Evolutionary conservation across 768 basidiomycete species (phyloP).

Genomic region (Trichaptum fuscoviolaceum): DNA sequence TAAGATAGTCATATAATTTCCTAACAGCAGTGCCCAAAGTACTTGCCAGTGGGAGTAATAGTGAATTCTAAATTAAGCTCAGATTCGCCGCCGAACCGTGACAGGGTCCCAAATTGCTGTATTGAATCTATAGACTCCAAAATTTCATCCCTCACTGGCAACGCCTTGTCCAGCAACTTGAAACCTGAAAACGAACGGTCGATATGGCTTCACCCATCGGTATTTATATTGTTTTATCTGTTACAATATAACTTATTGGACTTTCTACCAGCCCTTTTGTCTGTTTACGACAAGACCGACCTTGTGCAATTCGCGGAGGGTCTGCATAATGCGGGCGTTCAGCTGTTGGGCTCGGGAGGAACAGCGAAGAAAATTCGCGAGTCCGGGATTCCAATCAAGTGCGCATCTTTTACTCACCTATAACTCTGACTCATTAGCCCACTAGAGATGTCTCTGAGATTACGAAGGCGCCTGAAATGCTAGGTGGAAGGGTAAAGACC

Average conservation of each 20-base stretch:
- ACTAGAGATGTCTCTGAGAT: conserved; percentile 92
- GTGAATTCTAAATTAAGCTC: no score
- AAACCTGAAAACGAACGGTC: neutral
- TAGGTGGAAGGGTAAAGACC: conserved; percentile 97
- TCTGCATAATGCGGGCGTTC: conserved; percentile 76
- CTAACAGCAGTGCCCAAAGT: no score
- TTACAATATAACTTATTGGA: neutral
- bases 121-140: no score
- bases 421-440: conserved; percentile 1
- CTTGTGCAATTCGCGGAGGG: conserved; percentile 85
- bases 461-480: conserved; percentile 98
- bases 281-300: conserved; percentile 93
- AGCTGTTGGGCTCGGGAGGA: conserved; percentile 90
- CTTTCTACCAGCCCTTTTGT: conserved; percentile 63
- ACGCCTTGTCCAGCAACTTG: no score
- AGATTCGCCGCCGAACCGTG: no score
- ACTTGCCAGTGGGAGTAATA: no score
- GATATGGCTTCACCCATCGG: neutral
- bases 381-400: conserved; percentile 87
- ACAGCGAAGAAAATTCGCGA: conserved; percentile 98
- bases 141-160: no score
- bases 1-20: no score
- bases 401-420: conserved; percentile 27
- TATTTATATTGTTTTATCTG: neutral
- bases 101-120: no score